Evolutionary conservation across 805 yeast species (phyloP), one percentile per base, ranked within the genome.

Genomic region (Komagataella pastoris): DNA sequence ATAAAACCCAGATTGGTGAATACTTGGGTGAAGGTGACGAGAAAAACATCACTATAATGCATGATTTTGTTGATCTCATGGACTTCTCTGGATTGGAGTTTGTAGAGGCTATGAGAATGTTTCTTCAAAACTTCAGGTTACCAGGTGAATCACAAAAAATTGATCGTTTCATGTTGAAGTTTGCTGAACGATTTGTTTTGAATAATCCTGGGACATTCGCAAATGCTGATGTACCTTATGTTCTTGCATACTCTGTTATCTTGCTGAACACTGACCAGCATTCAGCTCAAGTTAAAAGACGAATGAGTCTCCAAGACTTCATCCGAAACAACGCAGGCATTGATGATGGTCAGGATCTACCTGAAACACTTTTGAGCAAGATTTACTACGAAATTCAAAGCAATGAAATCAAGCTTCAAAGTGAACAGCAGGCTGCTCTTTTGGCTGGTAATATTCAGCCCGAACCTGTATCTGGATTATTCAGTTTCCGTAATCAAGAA

Each of bases 61-160:
- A 90, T 65, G 85, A 88, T 5, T 93, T 93, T 70, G 95, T 91
- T 24, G 96, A 90, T 61, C 69, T 75, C 56, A 83, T 93, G 82
- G 87, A 89, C 52, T 91, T 93, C 64, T 68, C 75, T 4, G 73
- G 74, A 40, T 64, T 75, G 57, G 71, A 80, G 1, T 89, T 93
- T 62, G 89, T 90, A 14, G 95, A 84, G 58, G 95, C 98, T 0
- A 71, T 93, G 70, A 77, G 99, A 57, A 72, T 69, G 14, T 88
- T 88, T 61, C 73, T 93, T 54, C 99, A 95, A 62, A 75, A 80
- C 49, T 95, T 93, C 69, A 76, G 99, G 64, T 75, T 93, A 54
- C 99, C 99, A 2, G 99, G 99, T 50, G 99, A 93, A 68, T 90
- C 97, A 4, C 99, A 93, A 69, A 91, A 93, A 62, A 91, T 93